These are phyloP conservation scores for Sechiopsis laciniata DNA, from an alignment of 306 rosid genomes.

Conservation along the genomic window DNA sequence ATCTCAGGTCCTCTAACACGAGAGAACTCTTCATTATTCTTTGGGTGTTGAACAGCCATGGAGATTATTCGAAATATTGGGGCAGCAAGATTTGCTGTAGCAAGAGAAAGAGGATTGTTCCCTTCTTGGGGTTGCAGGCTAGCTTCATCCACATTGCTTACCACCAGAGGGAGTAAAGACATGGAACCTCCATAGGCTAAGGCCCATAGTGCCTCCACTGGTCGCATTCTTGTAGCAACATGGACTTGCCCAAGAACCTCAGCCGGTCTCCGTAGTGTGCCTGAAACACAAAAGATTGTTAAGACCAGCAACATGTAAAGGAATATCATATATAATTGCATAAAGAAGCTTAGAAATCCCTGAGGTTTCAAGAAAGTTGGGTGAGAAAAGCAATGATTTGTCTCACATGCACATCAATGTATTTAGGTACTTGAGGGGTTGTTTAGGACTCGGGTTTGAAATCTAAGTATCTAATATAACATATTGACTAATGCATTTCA, in stretches of 20 bases:
- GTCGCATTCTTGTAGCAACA: slow-evolving; percentile 77
- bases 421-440: background rate
- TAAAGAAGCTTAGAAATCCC: background rate
- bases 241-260: slow-evolving; percentile 98
- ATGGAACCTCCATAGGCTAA: slow-evolving; percentile 90
- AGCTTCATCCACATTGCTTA: slow-evolving; percentile 56
- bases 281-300: slow-evolving; percentile 39
- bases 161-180: slow-evolving; percentile 87
- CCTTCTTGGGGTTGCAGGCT: slow-evolving; percentile 75
- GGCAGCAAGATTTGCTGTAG: slow-evolving; percentile 74
- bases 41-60: slow-evolving; percentile 59
- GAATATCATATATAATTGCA: slow-evolving; percentile 23
- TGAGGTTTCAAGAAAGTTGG: background rate
- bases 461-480: background rate
- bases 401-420: background rate
- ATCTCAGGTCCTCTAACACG: slow-evolving; percentile 89
- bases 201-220: slow-evolving; percentile 89
- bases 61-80: slow-evolving; percentile 80
- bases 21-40: slow-evolving; percentile 79
- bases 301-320: slow-evolving; percentile 23
- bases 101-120: slow-evolving; percentile 52
- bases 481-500: background rate
- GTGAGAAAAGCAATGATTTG: background rate
- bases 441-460: background rate
- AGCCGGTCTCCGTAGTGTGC: slow-evolving; percentile 83